Evolutionary conservation across 2,329 filamentous ascomycete species (phyloP), one percentile per base, ranked within the genome.

Genomic region (Shiraia bambusicola): DNA sequence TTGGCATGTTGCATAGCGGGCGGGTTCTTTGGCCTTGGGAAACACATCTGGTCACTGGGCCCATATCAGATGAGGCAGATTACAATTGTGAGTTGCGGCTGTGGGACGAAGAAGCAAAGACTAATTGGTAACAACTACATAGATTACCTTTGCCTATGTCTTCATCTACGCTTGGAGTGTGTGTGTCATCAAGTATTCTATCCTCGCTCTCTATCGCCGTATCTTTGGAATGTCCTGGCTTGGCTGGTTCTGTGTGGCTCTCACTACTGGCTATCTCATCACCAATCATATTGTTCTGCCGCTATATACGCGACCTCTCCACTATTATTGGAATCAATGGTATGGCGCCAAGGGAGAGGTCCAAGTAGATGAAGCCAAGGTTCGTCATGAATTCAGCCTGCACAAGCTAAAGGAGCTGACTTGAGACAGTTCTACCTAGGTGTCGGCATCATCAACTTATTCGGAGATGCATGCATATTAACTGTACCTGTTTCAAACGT

Each of bases 81-180:
- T 25, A 55, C 52, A 1, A 50, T 59, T 37, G 57, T 61, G 39
- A 14, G 46, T 34, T 22, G 22, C 8, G 8, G 8, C 19, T 22
- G n/a, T n/a, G n/a, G n/a, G n/a, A n/a, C n/a, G n/a, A n/a, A n/a
- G n/a, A n/a, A n/a, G n/a, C n/a, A n/a, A n/a, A 7, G 26, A 15
- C 39, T 34, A 13, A 30, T n/a, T n/a, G 0, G 13, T n/a, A 13
- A 22, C 2, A n/a, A n/a, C n/a, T n/a, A n/a, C n/a, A n/a, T n/a
- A 60, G 57, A 61, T 59, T 19, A 59, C 56, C 0, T 61, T 59
- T 13, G 52, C 47, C 2, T 61, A 58, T 27, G 54, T 59, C 3
- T 59, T 52, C 41, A 56, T 61, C 28, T 58, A 61, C 29, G 48
- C 54, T 2, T 61, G 56, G 54, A 58, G 56, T 28, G 47, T 61